Evolutionary conservation across 2,329 filamentous ascomycete genomes (phyloP).

Genomic region (Arachnomyces sp.): DNA sequence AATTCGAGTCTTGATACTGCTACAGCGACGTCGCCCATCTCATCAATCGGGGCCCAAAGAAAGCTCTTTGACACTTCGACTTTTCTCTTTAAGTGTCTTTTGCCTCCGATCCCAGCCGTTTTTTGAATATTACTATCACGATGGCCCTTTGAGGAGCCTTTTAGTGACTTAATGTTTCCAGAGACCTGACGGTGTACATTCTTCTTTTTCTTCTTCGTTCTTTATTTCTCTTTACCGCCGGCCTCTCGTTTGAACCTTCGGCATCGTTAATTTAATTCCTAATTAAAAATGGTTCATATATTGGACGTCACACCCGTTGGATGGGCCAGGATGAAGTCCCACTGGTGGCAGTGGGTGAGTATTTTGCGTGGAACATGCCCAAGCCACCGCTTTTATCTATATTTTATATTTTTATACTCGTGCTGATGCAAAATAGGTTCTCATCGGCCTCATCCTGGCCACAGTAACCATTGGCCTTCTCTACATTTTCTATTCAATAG

Average conservation of each 20-base stretch:
- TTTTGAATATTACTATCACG: no score
- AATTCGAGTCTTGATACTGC: no score
- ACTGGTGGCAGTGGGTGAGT: conserved; percentile 40
- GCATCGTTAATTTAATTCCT: conserved; percentile 12
- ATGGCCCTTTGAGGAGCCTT: no score
- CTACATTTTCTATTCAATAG: conserved; percentile 23
- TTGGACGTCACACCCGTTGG: conserved; percentile 23
- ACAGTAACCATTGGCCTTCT: conserved; percentile 21
- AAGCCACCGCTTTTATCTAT: background rate
- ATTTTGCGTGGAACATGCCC: background rate
- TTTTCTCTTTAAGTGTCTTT: no score
- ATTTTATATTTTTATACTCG: conserved; percentile 1
- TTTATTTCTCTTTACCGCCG: background rate
- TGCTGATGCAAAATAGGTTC: conserved; percentile 22
- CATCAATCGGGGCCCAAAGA: no score
- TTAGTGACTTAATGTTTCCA: background rate
- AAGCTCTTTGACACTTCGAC: no score
- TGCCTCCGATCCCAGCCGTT: no score
- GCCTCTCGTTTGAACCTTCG: background rate
- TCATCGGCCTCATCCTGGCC: conserved; percentile 27
- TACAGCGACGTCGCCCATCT: no score
- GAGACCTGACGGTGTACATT: conserved; percentile 2
- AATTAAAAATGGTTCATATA: conserved; percentile 22
- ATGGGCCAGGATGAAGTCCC: conserved; percentile 27
- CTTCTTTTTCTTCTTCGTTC: conserved; percentile 7